Conservation (phyloP, 1,139 yeast genomes). For the Zygosaccharomyces sapae region DNA sequence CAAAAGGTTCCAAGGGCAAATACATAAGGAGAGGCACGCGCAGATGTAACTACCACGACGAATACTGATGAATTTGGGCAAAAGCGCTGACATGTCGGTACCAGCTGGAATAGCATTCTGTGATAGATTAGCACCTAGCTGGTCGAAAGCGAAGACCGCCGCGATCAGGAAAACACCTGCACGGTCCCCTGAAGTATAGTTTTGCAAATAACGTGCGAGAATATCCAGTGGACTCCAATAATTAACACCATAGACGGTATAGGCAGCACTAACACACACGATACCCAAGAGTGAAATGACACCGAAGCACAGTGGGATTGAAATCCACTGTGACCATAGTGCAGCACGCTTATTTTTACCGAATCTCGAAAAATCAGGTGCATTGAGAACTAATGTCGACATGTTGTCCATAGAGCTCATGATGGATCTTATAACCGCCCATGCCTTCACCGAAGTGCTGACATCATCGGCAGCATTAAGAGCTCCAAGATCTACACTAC, state of each 20-base stretch:
- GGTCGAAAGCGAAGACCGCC: slow-evolving; percentile 74
- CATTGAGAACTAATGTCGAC: slow-evolving; percentile 78
- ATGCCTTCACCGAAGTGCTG: slow-evolving; percentile 50
- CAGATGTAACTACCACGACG: slow-evolving; percentile 80
- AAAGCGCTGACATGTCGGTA: slow-evolving; percentile 79
- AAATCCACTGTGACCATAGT: slow-evolving; percentile 50
- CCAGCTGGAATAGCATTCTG: slow-evolving; percentile 89
- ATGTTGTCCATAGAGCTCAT: slow-evolving; percentile 82
- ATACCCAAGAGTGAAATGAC: slow-evolving; percentile 82
- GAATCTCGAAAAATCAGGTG: slow-evolving; percentile 90
- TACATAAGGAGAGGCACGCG: slow-evolving; percentile 68
- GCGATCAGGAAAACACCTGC: slow-evolving; percentile 84
- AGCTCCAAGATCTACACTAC: slow-evolving; percentile 29
- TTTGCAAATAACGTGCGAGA: slow-evolving; percentile 57
- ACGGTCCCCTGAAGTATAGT: slow-evolving; percentile 62
- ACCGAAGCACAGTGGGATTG: slow-evolving; percentile 74
- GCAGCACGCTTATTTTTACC: slow-evolving; percentile 54
- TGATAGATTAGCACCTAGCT: slow-evolving; percentile 81
- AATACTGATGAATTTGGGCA: slow-evolving; percentile 76
- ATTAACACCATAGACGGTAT: slow-evolving; percentile 60
- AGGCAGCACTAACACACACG: slow-evolving; percentile 76
- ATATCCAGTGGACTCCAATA: slow-evolving; percentile 86
- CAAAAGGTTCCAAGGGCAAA: slow-evolving; percentile 86
- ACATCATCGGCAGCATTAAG: slow-evolving; percentile 38
- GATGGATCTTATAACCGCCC: slow-evolving; percentile 74